These are phyloP conservation scores for Pyricularia pennisetigena DNA, from an alignment of 2,329 filamentous ascomycete genomes.

Conservation along the genomic window DNA sequence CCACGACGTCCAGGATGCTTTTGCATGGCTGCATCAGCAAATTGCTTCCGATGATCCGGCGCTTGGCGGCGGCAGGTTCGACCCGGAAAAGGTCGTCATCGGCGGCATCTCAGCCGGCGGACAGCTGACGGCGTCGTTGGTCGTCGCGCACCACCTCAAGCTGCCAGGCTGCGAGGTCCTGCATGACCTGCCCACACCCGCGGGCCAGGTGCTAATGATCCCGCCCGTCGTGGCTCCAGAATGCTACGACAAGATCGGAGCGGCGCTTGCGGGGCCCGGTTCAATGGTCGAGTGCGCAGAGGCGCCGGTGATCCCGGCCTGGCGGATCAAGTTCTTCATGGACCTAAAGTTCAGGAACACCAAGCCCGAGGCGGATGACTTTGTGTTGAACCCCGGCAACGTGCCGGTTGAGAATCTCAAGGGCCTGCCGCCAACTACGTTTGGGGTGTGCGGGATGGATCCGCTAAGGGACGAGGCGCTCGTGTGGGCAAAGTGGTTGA, in stretches of 20 bases:
- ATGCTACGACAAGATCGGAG: constrained; percentile 11
- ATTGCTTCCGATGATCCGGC: constrained; percentile 12
- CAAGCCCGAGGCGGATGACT: constrained; percentile 18
- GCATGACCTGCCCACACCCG: constrained; percentile 19
- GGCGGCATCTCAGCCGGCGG: constrained; percentile 40
- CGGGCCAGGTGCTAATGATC: constrained; percentile 42
- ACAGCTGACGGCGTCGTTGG: constrained; percentile 29
- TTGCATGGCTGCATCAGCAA: constrained; percentile 41
- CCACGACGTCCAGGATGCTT: constrained; percentile 42
- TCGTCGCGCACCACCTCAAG: constrained; percentile 25
- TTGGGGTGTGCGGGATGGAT: constrained; percentile 8
- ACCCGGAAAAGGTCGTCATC: constrained; percentile 27
- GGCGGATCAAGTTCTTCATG: constrained; percentile 21
- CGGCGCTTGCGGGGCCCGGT: constrained; percentile 16
- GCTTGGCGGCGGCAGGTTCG: constrained; percentile 20
- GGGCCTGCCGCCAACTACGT: constrained; percentile 11
- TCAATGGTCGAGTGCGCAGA: constrained; percentile 33
- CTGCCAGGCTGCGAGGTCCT: constrained; percentile 5
- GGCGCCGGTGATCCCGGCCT: constrained; percentile 38
- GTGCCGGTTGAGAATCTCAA: constrained; percentile 21
- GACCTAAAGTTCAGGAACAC: constrained; percentile 17
- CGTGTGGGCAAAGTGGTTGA: constrained; percentile 7
- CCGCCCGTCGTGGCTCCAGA: constrained; percentile 28
- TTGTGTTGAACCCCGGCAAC: constrained; percentile 28
- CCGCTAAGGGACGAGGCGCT: constrained; percentile 9